Base-by-base conservation (phyloP, 2,329 filamentous ascomycete genomes). In the Curvularia spicifera region DNA sequence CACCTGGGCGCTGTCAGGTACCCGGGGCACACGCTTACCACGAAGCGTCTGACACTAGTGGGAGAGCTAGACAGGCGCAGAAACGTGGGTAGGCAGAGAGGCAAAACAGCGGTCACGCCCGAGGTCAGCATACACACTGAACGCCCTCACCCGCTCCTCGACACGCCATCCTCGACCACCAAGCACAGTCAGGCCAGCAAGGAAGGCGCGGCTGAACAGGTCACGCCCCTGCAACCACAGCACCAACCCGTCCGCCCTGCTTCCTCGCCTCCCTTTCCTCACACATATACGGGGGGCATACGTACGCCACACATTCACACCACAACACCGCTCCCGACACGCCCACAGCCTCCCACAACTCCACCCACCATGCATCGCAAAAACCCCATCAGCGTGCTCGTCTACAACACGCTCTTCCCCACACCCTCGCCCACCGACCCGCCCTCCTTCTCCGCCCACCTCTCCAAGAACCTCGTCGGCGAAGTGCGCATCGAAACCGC, bases 401-500 rank as follows among this genome's bases (percentile, higher is more conserved):
- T 93, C 60, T 91, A 91, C 83, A 85, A 88, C 78, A 81, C 82
- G 71, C 88, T 93, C 80, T 91, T 89, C 71, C 89, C 89, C 20
- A 86, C 85, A 55, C 87, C 88, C 13, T 86, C 87, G 62, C 76
- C 85, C 13, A 85, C 81, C 57, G 90, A 93, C 68, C 90, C 90
- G 10, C 84, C 85, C 55, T 89, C 86, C 70, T 93, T 93, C 79
- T 83, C 87, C 54, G 84, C 83, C 42, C 84, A 93, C 43, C 83
- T 93, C 46, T 86, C 88, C 67, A 86, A 88, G 59, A 84, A 87
- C 74, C 84, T 93, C 48, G 89, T 93, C 49, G 85, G 86, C 64
- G 90, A 93, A 80, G 90, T 93, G 57, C 89, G 90, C 57, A 87
- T 90, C 71, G 90, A 93, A 76, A 91, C 91, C 1, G 85, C 89